Percentiles rank a stretch among this genome's conserved stretches.
phyloP scores from a whole-genome alignment of 306 rosid species.

The Quercus robur region DNA sequence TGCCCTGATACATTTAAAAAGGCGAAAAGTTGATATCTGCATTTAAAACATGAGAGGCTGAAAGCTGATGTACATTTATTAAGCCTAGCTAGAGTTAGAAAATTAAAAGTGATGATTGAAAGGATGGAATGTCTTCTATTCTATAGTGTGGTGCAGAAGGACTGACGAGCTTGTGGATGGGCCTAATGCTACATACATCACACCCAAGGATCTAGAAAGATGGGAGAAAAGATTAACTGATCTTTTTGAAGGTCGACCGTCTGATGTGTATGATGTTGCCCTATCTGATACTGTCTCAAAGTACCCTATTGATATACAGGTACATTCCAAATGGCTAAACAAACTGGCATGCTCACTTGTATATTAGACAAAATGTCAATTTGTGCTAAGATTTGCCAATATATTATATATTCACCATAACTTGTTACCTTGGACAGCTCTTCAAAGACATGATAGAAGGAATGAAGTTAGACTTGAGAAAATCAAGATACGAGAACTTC shows the following conservation, averaged over 20 bases:
- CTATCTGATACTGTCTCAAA: constrained; percentile 43
- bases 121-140: no score
- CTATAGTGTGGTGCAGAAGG: constrained; percentile 61
- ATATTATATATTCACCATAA: no score
- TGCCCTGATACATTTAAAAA: no score
- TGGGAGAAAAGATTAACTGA: constrained; percentile 58
- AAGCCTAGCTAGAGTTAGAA: no score
- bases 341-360: no score
- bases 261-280: constrained; percentile 58
- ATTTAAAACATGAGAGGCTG: no score
- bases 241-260: constrained; percentile 54
- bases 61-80: no score
- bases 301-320: constrained; percentile 62
- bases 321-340: no score
- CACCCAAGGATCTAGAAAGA: constrained; percentile 51
- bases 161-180: constrained; percentile 72
- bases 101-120: no score
- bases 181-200: constrained; percentile 54
- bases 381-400: no score
- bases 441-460: constrained; percentile 61
- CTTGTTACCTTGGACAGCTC: constrained; percentile 30
- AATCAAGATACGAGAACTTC: constrained; percentile 48
- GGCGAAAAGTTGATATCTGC: no score
- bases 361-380: no score
- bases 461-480: constrained; percentile 51